Base-by-base conservation (phyloP, 192 early-diverging fungal species). In the Backusella luteola region DNA sequence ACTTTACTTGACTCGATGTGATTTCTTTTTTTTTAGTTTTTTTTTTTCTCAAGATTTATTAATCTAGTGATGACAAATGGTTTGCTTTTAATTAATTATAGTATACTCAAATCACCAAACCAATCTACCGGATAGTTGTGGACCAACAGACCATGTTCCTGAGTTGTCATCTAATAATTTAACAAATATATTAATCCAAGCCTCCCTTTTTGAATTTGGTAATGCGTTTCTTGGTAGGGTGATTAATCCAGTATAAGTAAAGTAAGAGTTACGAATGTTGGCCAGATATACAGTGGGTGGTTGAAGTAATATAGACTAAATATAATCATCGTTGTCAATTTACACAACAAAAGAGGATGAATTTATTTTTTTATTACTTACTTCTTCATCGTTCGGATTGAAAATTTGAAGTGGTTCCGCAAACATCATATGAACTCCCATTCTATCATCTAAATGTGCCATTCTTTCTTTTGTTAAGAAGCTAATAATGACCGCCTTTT, bases 101-200 rank as follows among this genome's bases (percentile, higher is more conserved):
- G 2, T 17, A 1, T 63, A 29, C 42, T 17, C 42, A 63, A 29
- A 63, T 63, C 56, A 72, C 69, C 71, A 73, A 34, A 67, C 36
- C 19, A 73, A 39, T 38, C 63, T 34, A 34, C 77, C 49, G 56
- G 71, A 73, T 67, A 73, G 66, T 19, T 72, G 56, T 23, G 77
- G 77, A 34, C 77, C 77, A 53, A 66, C 73, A 15, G 71, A 39
- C 77, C 77, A 78, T 49, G 44, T 72, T 34, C 63, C 71, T 19
- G 71, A 63, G 34, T 42, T 35, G 19, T 78, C 71, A 78, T 78
- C 77, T 42, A 78, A n/a, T 23, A 78, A 39, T 26, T 72, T 71
- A 17, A 78, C 77, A 34, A 78, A 67, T 26, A 78, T 68, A 38
- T 78, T 78, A 6, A 78, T 66, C 77, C 77, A 78, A 23, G 39